phyloP scores from a whole-genome alignment of 805 yeast species.

The Candida saitoana region DNA sequence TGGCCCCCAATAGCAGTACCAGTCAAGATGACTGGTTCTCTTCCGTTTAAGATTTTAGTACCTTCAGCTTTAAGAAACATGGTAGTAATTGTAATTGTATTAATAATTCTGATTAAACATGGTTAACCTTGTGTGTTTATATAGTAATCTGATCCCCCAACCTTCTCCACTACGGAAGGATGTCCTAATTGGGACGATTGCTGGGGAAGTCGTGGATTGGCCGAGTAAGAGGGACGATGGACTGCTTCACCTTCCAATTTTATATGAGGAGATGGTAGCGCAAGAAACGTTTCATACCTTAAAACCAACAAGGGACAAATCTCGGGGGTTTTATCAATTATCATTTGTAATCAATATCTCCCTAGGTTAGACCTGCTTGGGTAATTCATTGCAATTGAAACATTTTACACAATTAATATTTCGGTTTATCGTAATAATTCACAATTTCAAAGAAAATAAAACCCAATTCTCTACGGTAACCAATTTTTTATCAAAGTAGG shows the following conservation, averaged over 20 bases:
- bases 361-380: too few species aligned
- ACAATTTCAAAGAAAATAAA: too few species aligned
- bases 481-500: too few species aligned
- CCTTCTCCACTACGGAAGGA: not conserved
- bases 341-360: too few species aligned
- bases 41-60: slow-evolving; percentile 46
- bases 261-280: not conserved
- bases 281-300: too few species aligned
- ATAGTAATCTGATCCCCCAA: too few species aligned
- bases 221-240: not conserved
- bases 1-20: slow-evolving; percentile 51
- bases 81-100: not conserved
- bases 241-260: not conserved
- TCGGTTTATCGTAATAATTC: too few species aligned
- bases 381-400: too few species aligned
- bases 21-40: slow-evolving; percentile 31
- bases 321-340: too few species aligned
- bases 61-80: slow-evolving; percentile 39
- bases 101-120: not conserved
- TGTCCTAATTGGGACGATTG: not conserved
- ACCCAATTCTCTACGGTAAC: too few species aligned
- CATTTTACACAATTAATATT: too few species aligned
- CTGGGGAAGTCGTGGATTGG: slow-evolving; percentile 10
- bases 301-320: too few species aligned
- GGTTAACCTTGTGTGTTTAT: not conserved